Evolutionary conservation across 2,329 filamentous ascomycete species (phyloP).

Genomic region (Trichoderma guizhouense): DNA sequence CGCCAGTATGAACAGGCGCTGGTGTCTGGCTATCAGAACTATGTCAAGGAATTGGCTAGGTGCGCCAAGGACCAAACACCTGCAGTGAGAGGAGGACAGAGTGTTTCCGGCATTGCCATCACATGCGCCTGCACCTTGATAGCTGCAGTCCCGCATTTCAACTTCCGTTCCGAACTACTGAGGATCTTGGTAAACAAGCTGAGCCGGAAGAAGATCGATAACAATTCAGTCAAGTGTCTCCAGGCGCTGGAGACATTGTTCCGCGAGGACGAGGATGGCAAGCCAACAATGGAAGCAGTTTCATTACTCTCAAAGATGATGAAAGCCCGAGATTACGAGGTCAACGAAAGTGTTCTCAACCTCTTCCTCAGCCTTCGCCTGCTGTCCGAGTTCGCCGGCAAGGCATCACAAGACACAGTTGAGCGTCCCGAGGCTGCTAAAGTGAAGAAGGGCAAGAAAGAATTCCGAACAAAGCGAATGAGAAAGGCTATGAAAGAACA

Average conservation of each 20-base stretch:
- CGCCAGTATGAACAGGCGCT: slow-evolving; percentile 85
- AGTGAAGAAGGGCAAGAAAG: slow-evolving; percentile 63
- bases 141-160: slow-evolving; percentile 88
- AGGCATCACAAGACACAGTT: slow-evolving; percentile 73
- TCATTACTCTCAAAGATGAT: slow-evolving; percentile 90
- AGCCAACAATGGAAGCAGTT: slow-evolving; percentile 82
- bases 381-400: slow-evolving; percentile 81
- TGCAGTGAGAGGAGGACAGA: slow-evolving; percentile 40
- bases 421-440: slow-evolving; percentile 49
- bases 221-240: slow-evolving; percentile 73
- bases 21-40: slow-evolving; percentile 78
- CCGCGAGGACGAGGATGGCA: slow-evolving; percentile 82
- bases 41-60: slow-evolving; percentile 70
- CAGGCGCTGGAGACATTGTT: slow-evolving; percentile 80
- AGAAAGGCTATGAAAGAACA: slow-evolving; percentile 82
- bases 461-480: slow-evolving; percentile 85
- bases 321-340: slow-evolving; percentile 76
- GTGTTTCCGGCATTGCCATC: slow-evolving; percentile 71
- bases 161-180: slow-evolving; percentile 84
- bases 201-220: slow-evolving; percentile 67
- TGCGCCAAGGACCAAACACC: slow-evolving; percentile 57
- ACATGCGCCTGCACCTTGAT: slow-evolving; percentile 81
- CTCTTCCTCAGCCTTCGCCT: slow-evolving; percentile 87
- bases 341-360: slow-evolving; percentile 84
- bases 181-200: slow-evolving; percentile 85